A percentile compares a stretch with the other conserved stretches of the same genome.
Conservation (phyloP, 306 rosid species). For the Fagus crenata region DNA sequence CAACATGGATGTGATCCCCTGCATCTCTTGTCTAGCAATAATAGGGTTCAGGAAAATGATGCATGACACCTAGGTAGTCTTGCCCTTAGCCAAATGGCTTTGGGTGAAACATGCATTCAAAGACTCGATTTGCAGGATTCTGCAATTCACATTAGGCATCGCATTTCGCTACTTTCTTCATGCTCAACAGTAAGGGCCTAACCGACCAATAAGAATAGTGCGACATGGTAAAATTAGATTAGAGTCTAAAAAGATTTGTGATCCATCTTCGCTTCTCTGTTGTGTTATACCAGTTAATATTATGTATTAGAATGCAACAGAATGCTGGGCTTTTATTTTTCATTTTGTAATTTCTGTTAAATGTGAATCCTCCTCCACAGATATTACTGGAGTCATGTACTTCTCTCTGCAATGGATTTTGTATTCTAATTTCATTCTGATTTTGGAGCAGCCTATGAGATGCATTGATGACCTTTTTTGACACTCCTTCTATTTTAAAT, state of each 20-base stretch:
- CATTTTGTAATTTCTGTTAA: not conserved
- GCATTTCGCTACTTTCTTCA: too few species aligned
- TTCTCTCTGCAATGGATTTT: not conserved
- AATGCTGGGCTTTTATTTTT: not conserved
- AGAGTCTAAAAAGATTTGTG: not conserved
- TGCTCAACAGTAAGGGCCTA: too few species aligned
- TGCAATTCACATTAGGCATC: too few species aligned
- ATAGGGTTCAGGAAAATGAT: not conserved
- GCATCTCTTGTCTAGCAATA: too few species aligned
- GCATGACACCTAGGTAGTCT: too few species aligned
- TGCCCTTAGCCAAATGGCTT: not conserved
- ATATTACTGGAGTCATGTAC: not conserved
- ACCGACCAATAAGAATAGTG: too few species aligned
- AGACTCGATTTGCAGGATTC: too few species aligned
- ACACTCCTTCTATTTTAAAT: slow-evolving; percentile 15
- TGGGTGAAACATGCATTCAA: slow-evolving; percentile 3
- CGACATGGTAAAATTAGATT: too few species aligned
- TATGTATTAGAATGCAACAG: not conserved
- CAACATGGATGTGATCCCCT: too few species aligned
- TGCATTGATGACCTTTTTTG: not conserved
- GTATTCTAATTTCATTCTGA: not conserved
- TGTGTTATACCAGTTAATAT: not conserved
- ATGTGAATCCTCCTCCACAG: not conserved
- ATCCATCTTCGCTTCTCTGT: not conserved
- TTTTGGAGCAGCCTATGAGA: slow-evolving; percentile 6